Conservation (phyloP, 2,329 filamentous ascomycete genomes). For the Sporothrix schenckii region DNA sequence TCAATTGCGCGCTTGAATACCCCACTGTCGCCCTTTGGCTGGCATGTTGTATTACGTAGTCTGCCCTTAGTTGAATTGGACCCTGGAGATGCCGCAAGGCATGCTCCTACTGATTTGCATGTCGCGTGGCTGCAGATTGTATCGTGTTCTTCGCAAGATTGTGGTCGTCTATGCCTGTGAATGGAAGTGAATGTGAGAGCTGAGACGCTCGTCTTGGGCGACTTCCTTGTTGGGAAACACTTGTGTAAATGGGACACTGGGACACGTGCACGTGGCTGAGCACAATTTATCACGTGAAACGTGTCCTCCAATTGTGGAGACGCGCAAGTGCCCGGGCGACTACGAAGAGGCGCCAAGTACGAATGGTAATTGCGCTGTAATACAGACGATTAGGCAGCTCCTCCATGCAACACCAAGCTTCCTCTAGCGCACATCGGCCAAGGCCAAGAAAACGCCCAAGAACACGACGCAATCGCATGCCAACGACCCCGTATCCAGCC, state of each 20-base stretch:
- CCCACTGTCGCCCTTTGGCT: neutral
- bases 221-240: slow-evolving; percentile 14
- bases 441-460: neutral
- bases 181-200: neutral
- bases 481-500: neutral
- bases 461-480: slow-evolving; percentile 18
- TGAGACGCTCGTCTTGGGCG: neutral
- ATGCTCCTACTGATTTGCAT: neutral
- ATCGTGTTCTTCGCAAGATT: neutral
- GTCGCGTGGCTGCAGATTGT: neutral
- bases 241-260: neutral
- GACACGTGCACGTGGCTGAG: slow-evolving; percentile 7
- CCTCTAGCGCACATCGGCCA: neutral
- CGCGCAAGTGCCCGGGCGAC: neutral
- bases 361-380: neutral
- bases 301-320: neutral
- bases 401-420: neutral
- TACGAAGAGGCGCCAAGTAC: neutral
- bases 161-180: neutral
- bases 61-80: neutral
- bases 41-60: slow-evolving; percentile 22
- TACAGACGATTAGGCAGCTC: neutral
- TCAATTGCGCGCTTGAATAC: slow-evolving; percentile 13
- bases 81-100: neutral
- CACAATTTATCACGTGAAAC: slow-evolving; percentile 5